Evolutionary conservation across 2,329 filamentous ascomycete species (phyloP).

Genomic region (Fusarium avenaceum): DNA sequence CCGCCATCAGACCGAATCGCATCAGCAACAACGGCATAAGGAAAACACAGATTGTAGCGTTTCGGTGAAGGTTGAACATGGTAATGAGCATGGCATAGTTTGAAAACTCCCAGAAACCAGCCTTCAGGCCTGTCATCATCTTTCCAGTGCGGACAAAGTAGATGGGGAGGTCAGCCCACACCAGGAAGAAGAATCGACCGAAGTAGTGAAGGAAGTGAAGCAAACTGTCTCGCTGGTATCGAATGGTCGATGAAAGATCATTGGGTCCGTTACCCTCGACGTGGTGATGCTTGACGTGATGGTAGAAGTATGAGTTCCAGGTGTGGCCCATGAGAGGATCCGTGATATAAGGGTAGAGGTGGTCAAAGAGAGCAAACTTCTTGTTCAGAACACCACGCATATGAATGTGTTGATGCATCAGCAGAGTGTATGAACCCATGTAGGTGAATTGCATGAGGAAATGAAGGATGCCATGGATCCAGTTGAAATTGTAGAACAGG

Average conservation of each 20-base stretch:
- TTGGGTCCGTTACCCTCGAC: slow-evolving; percentile 84
- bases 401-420: slow-evolving; percentile 90
- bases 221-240: slow-evolving; percentile 79
- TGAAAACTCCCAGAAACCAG: slow-evolving; percentile 71
- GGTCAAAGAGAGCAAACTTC: slow-evolving; percentile 69
- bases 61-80: slow-evolving; percentile 62
- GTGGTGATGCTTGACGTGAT: slow-evolving; percentile 89
- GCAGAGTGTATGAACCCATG: slow-evolving; percentile 80
- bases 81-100: slow-evolving; percentile 69
- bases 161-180: slow-evolving; percentile 80
- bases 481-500: slow-evolving; percentile 76
- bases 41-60: slow-evolving; percentile 74
- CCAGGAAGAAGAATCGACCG: slow-evolving; percentile 77
- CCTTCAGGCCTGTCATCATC: slow-evolving; percentile 67
- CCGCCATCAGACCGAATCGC: slow-evolving; percentile 80
- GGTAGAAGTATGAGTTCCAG: slow-evolving; percentile 88
- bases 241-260: slow-evolving; percentile 81
- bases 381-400: slow-evolving; percentile 76
- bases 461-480: slow-evolving; percentile 76
- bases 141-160: slow-evolving; percentile 78
- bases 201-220: slow-evolving; percentile 79
- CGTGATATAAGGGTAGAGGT: slow-evolving; percentile 77
- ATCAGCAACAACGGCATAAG: slow-evolving; percentile 75
- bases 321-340: slow-evolving; percentile 86
- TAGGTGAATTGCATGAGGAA: slow-evolving; percentile 75